Conservation (phyloP, 345 rosid species). For the Excoecaria agallocha region DNA sequence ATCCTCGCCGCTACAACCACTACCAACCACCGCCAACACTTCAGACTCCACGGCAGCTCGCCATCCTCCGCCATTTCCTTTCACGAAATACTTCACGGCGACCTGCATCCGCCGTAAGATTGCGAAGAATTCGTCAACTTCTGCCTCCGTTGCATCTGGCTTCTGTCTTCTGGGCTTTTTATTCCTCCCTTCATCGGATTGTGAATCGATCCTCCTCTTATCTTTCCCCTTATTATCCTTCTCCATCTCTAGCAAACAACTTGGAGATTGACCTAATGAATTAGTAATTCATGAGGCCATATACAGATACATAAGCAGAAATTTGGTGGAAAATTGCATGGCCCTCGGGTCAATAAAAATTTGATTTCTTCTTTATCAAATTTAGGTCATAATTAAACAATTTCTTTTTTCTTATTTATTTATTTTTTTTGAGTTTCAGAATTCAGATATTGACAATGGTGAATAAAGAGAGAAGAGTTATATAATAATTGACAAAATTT, state of each 20-base stretch:
- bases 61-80: conserved; percentile 13
- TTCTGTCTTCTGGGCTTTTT: background rate
- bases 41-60: conserved; percentile 25
- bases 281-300: background rate
- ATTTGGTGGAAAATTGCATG: background rate
- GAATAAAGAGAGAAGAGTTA: no score
- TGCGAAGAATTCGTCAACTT: conserved; percentile 30
- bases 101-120: conserved; percentile 25
- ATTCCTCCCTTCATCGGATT: background rate
- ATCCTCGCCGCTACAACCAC: background rate
- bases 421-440: background rate
- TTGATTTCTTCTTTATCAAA: no score
- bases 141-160: conserved; percentile 21
- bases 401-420: background rate
- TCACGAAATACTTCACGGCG: conserved; percentile 21
- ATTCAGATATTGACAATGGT: no score
- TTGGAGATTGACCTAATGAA: background rate
- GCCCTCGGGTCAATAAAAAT: background rate
- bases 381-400: background rate
- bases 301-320: background rate
- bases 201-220: conserved; percentile 7
- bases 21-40: conserved; percentile 7
- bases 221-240: conserved; percentile 14
- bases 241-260: background rate
- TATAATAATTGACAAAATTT: no score